These are phyloP conservation scores for Cyberlindnera euphorbiae DNA, from an alignment of 805 yeast genomes.

Conservation along the genomic window DNA sequence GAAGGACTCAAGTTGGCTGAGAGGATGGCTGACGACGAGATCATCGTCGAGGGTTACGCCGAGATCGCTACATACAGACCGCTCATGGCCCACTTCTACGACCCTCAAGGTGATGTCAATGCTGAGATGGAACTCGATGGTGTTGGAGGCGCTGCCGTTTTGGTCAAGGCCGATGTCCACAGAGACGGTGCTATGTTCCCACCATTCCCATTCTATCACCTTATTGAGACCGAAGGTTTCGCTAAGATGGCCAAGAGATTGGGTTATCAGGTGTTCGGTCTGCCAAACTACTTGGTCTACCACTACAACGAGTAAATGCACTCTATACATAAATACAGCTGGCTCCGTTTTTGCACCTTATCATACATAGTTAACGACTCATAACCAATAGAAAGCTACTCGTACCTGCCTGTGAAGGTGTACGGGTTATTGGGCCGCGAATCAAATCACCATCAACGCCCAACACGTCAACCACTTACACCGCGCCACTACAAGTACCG, in stretches of 20 bases:
- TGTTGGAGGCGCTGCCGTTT: conserved; percentile 94
- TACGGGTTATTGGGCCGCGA: no score
- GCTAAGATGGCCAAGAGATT: conserved; percentile 96
- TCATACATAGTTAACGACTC: no score
- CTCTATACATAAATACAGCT: not conserved
- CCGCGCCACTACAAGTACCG: no score
- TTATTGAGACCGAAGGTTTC: conserved; percentile 97
- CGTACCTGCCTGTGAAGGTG: no score
- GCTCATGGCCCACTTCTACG: conserved; percentile 86
- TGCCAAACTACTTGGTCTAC: conserved; percentile 90
- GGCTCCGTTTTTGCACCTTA: no score
- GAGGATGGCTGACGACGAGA: conserved; percentile 77
- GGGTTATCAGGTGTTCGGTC: conserved; percentile 86
- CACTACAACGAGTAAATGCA: conserved; percentile 69
- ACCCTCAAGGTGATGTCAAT: conserved; percentile 53
- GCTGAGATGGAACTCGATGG: conserved; percentile 88
- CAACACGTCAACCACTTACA: no score
- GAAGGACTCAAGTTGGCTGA: conserved; percentile 74
- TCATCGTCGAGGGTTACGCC: conserved; percentile 89
- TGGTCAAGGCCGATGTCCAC: conserved; percentile 97
- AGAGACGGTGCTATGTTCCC: conserved; percentile 99
- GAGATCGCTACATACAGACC: conserved; percentile 94
- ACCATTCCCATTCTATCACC: conserved; percentile 92
- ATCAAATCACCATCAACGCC: no score
- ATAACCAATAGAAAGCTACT: no score